These are phyloP conservation scores for Thraustotheca clavata DNA, from an alignment of 352 stramenopile species.

Conservation along the genomic window DNA sequence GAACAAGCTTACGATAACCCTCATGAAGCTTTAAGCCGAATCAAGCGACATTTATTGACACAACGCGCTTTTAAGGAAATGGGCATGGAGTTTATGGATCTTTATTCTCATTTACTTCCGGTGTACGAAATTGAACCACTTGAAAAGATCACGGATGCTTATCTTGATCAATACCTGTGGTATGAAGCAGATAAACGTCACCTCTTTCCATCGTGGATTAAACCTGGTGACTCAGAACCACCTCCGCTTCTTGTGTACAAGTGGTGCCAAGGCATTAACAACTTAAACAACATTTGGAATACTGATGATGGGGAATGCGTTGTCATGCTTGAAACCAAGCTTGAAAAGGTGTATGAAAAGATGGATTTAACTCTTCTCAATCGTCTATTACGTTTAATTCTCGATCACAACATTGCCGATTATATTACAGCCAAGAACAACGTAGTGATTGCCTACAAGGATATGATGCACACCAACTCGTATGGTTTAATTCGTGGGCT, in stretches of 20 bases:
- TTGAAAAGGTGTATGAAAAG: constrained; percentile 99
- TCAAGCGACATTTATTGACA: constrained; percentile 99
- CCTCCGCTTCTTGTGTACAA: constrained; percentile 99
- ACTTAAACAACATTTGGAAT: constrained; percentile 97
- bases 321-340: constrained; percentile 97
- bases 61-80: constrained; percentile 99
- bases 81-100: constrained; percentile 99
- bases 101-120: constrained; percentile 98
- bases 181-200: constrained; percentile 99
- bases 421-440: constrained; percentile 99
- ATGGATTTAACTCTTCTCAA: constrained; percentile 99
- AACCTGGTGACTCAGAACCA: constrained; percentile 98
- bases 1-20: constrained; percentile 99
- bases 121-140: constrained; percentile 99
- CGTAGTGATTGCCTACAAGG: constrained; percentile 97
- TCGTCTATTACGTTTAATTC: constrained; percentile 95
- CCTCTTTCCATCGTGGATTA: constrained; percentile 99
- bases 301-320: constrained; percentile 97
- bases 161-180: constrained; percentile 99
- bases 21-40: constrained; percentile 95
- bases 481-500: constrained; percentile 98
- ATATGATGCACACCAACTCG: constrained; percentile 99
- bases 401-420: constrained; percentile 99
- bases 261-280: constrained; percentile 99
- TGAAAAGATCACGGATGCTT: constrained; percentile 99